Evolutionary conservation across 2,329 filamentous ascomycete species (phyloP).

Genomic region (Rutstroemia sp.): DNA sequence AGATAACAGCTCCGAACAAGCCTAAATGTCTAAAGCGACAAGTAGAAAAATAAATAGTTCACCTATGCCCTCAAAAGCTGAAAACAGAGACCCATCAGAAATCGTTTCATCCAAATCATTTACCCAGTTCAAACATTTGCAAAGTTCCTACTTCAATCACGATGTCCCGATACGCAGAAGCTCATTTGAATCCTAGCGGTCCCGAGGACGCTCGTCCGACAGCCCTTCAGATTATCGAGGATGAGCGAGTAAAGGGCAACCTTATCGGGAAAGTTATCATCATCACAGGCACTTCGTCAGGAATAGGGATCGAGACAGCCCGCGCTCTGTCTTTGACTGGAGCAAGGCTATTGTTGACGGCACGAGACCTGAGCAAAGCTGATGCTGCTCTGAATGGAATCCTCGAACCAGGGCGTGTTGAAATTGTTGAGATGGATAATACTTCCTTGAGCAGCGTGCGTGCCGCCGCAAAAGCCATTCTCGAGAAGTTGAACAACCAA

Average conservation of each 20-base stretch:
- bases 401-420: background rate
- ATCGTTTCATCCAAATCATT: no score
- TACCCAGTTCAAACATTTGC: no score
- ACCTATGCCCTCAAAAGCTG: no score
- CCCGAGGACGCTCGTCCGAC: slow-evolving; percentile 29
- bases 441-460: background rate
- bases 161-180: slow-evolving; percentile 1
- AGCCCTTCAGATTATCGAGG: slow-evolving; percentile 29
- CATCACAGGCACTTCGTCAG: slow-evolving; percentile 35
- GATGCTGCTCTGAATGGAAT: background rate
- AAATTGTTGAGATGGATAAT: background rate
- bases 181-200: slow-evolving; percentile 14
- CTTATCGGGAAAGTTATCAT: slow-evolving; percentile 32
- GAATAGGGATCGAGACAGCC: slow-evolving; percentile 33
- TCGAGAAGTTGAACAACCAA: slow-evolving; percentile 18
- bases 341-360: slow-evolving; percentile 30
- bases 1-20: no score
- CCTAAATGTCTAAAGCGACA: no score
- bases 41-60: no score
- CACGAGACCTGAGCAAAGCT: background rate
- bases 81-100: no score
- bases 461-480: slow-evolving; percentile 19
- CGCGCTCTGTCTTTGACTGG: slow-evolving; percentile 33
- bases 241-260: slow-evolving; percentile 24
- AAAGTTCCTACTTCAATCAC: no score